These are phyloP conservation scores for Smittium culicis DNA, from an alignment of 371 early-diverging fungal genomes.

Conservation along the genomic window DNA sequence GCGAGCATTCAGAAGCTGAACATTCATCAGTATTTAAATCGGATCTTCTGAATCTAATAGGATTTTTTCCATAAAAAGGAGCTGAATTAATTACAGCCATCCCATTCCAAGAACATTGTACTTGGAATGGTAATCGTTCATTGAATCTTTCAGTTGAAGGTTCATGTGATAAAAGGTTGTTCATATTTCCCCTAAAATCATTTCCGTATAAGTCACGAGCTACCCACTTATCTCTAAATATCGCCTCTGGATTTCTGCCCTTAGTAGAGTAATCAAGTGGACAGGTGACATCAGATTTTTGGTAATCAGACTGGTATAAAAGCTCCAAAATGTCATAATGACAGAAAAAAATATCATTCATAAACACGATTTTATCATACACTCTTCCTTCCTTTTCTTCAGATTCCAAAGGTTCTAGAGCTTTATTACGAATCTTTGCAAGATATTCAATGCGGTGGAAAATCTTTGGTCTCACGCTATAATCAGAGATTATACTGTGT, in stretches of 20 bases:
- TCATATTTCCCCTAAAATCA: constrained; percentile 19
- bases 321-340: constrained; percentile 34
- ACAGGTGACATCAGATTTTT: constrained; percentile 32
- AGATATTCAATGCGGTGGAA: constrained; percentile 36
- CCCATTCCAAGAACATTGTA: constrained; percentile 41
- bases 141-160: constrained; percentile 12
- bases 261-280: constrained; percentile 31
- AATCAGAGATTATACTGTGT: constrained; percentile 16
- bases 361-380: constrained; percentile 26
- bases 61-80: constrained; percentile 16
- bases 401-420: constrained; percentile 27
- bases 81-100: constrained; percentile 28
- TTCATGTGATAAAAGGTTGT: constrained; percentile 20
- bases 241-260: constrained; percentile 9
- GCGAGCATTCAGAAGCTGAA: constrained; percentile 36
- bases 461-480: constrained; percentile 2
- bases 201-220: constrained; percentile 34
- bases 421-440: constrained; percentile 33
- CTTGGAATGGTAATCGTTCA: constrained; percentile 29
- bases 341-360: constrained; percentile 39
- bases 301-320: constrained; percentile 24
- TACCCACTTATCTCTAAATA: constrained; percentile 38
- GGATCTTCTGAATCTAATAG: constrained; percentile 26
- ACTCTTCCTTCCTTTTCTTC: background rate
- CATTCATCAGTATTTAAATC: constrained; percentile 21